Evolutionary conservation across 2,329 filamentous ascomycete genomes (phyloP).

Genomic region (Sporothrix schenckii): DNA sequence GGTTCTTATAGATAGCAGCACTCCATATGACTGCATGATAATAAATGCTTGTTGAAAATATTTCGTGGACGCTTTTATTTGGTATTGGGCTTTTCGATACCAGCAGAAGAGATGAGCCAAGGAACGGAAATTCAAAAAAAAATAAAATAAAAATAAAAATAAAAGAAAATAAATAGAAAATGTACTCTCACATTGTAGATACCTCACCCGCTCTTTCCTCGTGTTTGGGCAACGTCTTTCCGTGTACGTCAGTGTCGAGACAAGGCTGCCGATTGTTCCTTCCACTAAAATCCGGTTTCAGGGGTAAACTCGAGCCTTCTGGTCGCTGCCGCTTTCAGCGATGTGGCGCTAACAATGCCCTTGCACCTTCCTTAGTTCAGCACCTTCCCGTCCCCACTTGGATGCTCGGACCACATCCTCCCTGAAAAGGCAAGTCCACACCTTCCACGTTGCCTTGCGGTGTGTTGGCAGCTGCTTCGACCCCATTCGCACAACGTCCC

Average conservation of each 20-base stretch:
- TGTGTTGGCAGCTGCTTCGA: slow-evolving; percentile 10
- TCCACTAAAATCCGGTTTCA: not conserved
- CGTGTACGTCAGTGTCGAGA: not conserved
- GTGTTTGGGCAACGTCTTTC: not conserved
- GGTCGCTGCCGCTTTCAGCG: not conserved
- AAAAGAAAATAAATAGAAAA: not conserved
- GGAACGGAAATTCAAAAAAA: too few species aligned
- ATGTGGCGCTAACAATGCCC: not conserved
- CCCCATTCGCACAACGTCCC: slow-evolving; percentile 5
- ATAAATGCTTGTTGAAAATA: too few species aligned
- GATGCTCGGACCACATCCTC: slow-evolving; percentile 17
- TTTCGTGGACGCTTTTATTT: too few species aligned
- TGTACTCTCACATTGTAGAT: too few species aligned
- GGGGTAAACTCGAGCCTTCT: not conserved
- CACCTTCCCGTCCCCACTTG: not conserved
- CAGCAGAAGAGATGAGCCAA: too few species aligned
- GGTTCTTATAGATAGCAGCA: too few species aligned
- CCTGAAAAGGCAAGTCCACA: slow-evolving; percentile 25
- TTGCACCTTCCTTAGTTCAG: not conserved
- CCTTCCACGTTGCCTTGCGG: slow-evolving; percentile 27
- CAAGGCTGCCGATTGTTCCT: not conserved
- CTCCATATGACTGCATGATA: too few species aligned
- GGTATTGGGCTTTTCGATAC: too few species aligned
- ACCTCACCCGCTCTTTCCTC: slow-evolving; percentile 5
- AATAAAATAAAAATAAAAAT: too few species aligned